Evolutionary conservation across 1,139 yeast genomes (phyloP).

Genomic region (Candida pseudocylindracea): DNA sequence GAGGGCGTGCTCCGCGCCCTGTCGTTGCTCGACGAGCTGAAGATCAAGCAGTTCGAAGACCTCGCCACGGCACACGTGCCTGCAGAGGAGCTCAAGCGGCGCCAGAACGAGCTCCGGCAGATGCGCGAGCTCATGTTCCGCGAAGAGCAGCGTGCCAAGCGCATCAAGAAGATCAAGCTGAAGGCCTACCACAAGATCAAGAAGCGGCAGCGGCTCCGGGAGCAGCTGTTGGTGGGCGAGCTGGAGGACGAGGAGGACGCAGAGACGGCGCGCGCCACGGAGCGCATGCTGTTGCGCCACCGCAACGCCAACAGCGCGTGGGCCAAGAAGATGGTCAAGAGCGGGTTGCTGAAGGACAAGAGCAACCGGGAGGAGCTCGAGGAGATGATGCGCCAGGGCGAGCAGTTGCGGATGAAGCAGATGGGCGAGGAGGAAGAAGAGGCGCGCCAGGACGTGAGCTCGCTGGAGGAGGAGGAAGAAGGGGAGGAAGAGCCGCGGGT

Average conservation of each 20-base stretch:
- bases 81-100: conserved; percentile 54
- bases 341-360: conserved; percentile 77
- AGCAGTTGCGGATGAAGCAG: conserved; percentile 50
- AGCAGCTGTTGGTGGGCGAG: conserved; percentile 39
- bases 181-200: conserved; percentile 73
- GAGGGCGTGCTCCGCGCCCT: conserved; percentile 39
- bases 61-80: conserved; percentile 66
- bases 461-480: conserved; percentile 13
- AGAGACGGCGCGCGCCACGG: conserved; percentile 59
- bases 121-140: conserved; percentile 95
- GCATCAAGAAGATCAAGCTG: conserved; percentile 87
- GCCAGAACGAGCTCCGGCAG: conserved; percentile 64
- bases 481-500: conserved; percentile 14
- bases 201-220: conserved; percentile 62
- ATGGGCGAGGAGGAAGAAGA: conserved; percentile 39
- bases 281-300: conserved; percentile 81
- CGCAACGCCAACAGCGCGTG: conserved; percentile 60
- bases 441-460: conserved; percentile 26
- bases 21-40: conserved; percentile 46
- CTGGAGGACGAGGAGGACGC: conserved; percentile 34
- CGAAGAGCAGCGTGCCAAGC: conserved; percentile 75
- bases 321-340: conserved; percentile 81
- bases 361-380: conserved; percentile 75
- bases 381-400: conserved; percentile 83
- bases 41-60: conserved; percentile 70